phyloP scores from a whole-genome alignment of 306 rosid genomes.

The Heteromeles arbutifolia region DNA sequence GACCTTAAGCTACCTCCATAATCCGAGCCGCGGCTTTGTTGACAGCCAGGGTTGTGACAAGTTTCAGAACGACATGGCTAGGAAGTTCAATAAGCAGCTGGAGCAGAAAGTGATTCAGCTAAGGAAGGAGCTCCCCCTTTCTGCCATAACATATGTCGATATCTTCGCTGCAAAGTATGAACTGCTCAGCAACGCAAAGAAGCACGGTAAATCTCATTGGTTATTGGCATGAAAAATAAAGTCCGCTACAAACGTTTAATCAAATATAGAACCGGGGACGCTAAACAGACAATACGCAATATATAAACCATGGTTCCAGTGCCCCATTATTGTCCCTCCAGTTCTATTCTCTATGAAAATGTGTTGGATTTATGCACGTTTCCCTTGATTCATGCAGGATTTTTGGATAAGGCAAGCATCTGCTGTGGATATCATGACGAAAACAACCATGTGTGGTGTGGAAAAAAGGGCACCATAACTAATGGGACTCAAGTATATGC shows the following conservation, averaged over 20 bases:
- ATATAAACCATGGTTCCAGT: fast-evolving
- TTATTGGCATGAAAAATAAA: background rate
- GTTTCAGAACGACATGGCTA: slow-evolving; percentile 53
- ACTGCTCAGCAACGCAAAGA: slow-evolving; percentile 44
- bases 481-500: slow-evolving; percentile 44
- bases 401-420: slow-evolving; percentile 36
- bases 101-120: slow-evolving; percentile 32
- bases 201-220: slow-evolving; percentile 33
- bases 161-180: slow-evolving; percentile 57
- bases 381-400: slow-evolving; percentile 37
- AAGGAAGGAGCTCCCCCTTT: slow-evolving; percentile 38
- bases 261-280: no score
- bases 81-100: slow-evolving; percentile 50
- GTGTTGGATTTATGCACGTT: no score
- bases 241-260: no score
- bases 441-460: slow-evolving; percentile 48
- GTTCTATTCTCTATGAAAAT: no score
- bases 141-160: slow-evolving; percentile 64
- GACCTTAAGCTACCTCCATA: slow-evolving; percentile 20
- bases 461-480: slow-evolving; percentile 31
- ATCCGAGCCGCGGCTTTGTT: slow-evolving; percentile 23
- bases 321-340: no score
- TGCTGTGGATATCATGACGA: slow-evolving; percentile 74
- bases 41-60: slow-evolving; percentile 59
- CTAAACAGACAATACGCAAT: no score